These are phyloP conservation scores for Hypericum androsaemum DNA, from an alignment of 345 rosid species.

Conservation along the genomic window DNA sequence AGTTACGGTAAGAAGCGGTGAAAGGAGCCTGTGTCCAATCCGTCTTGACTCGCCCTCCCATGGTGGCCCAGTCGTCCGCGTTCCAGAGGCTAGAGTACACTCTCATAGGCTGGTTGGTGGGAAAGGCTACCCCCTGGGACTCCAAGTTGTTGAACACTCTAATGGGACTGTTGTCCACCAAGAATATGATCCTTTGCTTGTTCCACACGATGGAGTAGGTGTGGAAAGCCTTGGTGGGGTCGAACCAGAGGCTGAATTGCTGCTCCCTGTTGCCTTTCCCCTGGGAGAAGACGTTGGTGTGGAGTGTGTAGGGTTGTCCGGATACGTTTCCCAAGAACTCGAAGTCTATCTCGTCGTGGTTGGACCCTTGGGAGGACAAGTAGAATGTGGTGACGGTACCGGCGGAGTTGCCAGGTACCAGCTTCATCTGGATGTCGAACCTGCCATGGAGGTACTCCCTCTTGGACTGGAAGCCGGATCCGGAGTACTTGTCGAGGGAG, in stretches of 20 bases:
- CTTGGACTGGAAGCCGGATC: constrained; percentile 2
- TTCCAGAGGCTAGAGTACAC: constrained; percentile 1
- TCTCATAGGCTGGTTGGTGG: constrained; percentile 2
- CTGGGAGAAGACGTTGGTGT: constrained; percentile 1
- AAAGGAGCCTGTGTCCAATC: background rate
- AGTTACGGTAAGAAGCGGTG: constrained; percentile 1
- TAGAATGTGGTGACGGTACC: constrained; percentile 2
- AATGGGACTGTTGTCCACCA: constrained; percentile 4
- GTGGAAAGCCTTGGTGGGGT: background rate
- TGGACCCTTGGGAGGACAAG: background rate
- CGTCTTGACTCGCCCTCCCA: background rate
- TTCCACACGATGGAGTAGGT: constrained; percentile 4
- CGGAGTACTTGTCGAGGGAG: constrained; percentile 1
- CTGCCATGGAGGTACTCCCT: background rate
- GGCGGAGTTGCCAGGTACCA: background rate
- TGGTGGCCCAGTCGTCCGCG: constrained; percentile 1
- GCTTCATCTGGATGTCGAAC: background rate
- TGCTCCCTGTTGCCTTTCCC: background rate
- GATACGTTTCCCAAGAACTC: background rate
- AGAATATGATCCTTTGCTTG: background rate
- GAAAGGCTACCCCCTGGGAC: background rate
- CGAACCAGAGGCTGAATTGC: background rate
- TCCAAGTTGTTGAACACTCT: constrained; percentile 1
- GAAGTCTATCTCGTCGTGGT: constrained; percentile 5
- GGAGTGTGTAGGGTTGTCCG: constrained; percentile 2